These are phyloP conservation scores for Kregervanrija pseudodelftensis DNA, from an alignment of 805 yeast species.

Conservation along the genomic window DNA sequence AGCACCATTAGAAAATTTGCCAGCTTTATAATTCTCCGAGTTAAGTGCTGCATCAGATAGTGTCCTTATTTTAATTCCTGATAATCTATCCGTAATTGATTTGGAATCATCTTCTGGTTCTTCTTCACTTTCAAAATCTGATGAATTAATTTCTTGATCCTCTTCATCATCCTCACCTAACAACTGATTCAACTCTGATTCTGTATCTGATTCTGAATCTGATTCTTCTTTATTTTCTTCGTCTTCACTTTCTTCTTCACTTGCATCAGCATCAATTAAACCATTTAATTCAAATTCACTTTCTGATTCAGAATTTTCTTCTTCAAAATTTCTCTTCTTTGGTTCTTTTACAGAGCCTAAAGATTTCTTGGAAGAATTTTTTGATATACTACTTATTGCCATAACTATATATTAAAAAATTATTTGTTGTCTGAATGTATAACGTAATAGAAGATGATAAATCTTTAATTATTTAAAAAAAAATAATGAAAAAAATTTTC, in stretches of 20 bases:
- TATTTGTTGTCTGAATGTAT: no score
- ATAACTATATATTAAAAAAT: no score
- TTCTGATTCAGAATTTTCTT: slow-evolving; percentile 15
- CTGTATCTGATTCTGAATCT: slow-evolving; percentile 55
- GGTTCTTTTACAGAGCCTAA: slow-evolving; percentile 12
- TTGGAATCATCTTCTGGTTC: slow-evolving; percentile 27
- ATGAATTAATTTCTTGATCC: slow-evolving; percentile 33
- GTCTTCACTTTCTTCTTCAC: slow-evolving; percentile 28
- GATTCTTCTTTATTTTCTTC: slow-evolving; percentile 27
- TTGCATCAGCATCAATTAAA: slow-evolving; percentile 35
- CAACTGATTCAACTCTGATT: slow-evolving; percentile 55
- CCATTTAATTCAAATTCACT: slow-evolving; percentile 27
- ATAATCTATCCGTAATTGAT: slow-evolving; percentile 47
- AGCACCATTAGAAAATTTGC: slow-evolving; percentile 69
- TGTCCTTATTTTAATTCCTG: slow-evolving; percentile 47
- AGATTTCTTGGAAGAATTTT: no score
- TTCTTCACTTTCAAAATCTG: slow-evolving; percentile 45
- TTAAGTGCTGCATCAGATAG: slow-evolving; percentile 33
- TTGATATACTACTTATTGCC: no score
- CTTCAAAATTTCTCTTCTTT: slow-evolving; percentile 17
- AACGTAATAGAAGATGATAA: no score
- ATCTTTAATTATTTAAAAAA: no score
- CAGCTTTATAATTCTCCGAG: slow-evolving; percentile 29
- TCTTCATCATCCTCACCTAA: slow-evolving; percentile 37
- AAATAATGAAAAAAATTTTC: no score